These are phyloP conservation scores for Pseudotsuga menziesii DNA, from an alignment of 75 land plant species.

Conservation along the genomic window DNA sequence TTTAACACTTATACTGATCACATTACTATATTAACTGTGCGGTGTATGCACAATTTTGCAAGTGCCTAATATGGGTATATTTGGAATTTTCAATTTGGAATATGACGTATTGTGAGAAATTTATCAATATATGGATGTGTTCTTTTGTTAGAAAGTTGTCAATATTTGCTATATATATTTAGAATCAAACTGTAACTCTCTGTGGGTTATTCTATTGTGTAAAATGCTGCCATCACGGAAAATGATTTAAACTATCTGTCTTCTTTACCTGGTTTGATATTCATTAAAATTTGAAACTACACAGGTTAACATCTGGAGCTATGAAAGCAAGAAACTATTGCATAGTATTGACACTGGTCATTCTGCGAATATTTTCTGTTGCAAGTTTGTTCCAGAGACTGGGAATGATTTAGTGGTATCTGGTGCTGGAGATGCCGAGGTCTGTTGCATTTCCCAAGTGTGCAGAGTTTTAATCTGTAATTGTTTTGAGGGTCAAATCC, in stretches of 20 bases:
- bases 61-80: background rate
- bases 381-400: constrained; percentile 92
- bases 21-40: background rate
- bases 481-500: background rate
- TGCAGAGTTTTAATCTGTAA: background rate
- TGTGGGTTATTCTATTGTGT: background rate
- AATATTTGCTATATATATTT: no score
- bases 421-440: constrained; percentile 97
- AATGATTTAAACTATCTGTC: background rate
- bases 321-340: constrained; percentile 46
- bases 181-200: background rate
- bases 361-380: constrained; percentile 87
- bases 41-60: background rate
- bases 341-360: constrained; percentile 91
- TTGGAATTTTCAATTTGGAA: background rate
- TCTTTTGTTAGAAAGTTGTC: background rate
- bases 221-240: background rate
- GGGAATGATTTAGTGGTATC: constrained; percentile 92
- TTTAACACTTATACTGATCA: background rate
- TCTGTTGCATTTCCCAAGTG: constrained; percentile 9
- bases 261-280: background rate
- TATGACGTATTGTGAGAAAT: background rate
- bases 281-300: background rate
- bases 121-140: background rate
- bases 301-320: constrained; percentile 94